These are phyloP conservation scores for Mycena indigotica DNA, from an alignment of 768 basidiomycete genomes.

Conservation along the genomic window DNA sequence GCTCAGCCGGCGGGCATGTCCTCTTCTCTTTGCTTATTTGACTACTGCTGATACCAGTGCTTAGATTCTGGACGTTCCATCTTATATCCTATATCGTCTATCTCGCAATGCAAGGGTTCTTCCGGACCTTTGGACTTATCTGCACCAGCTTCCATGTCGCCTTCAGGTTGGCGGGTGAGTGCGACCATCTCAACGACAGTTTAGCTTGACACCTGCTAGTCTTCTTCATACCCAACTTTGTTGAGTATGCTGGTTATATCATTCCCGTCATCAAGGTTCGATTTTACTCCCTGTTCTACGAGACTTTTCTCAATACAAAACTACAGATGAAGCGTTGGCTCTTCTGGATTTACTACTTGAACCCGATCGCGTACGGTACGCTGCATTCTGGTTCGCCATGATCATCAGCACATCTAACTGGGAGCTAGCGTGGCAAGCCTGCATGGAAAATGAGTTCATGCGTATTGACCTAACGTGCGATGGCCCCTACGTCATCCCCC, in stretches of 20 bases:
- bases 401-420: background rate
- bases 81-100: constrained; percentile 66
- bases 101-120: constrained; percentile 82
- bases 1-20: constrained; percentile 45
- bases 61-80: constrained; percentile 65
- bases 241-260: constrained; percentile 64
- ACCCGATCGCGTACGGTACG: constrained; percentile 74
- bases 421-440: constrained; percentile 64
- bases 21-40: too few species aligned
- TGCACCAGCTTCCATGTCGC: constrained; percentile 50
- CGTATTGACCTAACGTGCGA: constrained; percentile 68
- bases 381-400: background rate
- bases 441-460: constrained; percentile 87
- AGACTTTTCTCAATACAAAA: background rate
- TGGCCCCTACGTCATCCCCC: constrained; percentile 64
- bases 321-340: constrained; percentile 72
- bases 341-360: constrained; percentile 86
- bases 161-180: constrained; percentile 32
- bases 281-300: background rate
- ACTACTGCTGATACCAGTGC: too few species aligned
- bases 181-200: constrained; percentile 20
- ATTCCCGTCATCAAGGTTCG: constrained; percentile 53
- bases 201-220: constrained; percentile 37
- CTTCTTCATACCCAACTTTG: constrained; percentile 75
- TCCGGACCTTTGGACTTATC: constrained; percentile 67